These are phyloP conservation scores for Zopfochytrium polystomum DNA, from an alignment of 371 early-diverging fungal species.

Conservation along the genomic window DNA sequence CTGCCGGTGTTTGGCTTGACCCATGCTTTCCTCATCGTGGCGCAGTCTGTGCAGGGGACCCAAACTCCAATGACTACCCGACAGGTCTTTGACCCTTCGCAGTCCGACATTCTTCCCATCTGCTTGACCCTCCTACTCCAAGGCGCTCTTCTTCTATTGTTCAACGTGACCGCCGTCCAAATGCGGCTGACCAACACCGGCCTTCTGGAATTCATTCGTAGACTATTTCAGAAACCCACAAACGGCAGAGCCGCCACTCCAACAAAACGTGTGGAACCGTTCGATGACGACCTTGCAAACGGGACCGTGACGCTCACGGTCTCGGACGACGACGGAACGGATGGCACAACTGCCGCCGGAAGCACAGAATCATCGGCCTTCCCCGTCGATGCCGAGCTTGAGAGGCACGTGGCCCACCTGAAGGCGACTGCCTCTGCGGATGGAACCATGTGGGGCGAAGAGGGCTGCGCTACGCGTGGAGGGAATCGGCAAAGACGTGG, in stretches of 20 bases:
- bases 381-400: constrained; percentile 1
- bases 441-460: constrained; percentile 3
- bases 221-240: not conserved
- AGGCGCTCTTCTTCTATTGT: not conserved
- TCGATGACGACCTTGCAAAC: no score
- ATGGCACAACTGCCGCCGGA: not conserved
- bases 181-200: constrained; percentile 3
- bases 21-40: not conserved
- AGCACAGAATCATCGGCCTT: not conserved
- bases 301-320: no score
- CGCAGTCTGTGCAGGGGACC: not conserved
- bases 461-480: constrained; percentile 5
- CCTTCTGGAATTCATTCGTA: constrained; percentile 2
- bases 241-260: not conserved
- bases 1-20: constrained; percentile 4
- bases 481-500: constrained; percentile 11
- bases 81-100: not conserved
- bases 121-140: not conserved
- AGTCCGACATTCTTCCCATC: constrained; percentile 6
- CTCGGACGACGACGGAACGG: not conserved
- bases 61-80: not conserved
- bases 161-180: not conserved
- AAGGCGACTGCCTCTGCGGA: not conserved
- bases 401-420: not conserved
- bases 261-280: constrained; percentile 5